phyloP scores from a whole-genome alignment of 2,329 filamentous ascomycete genomes.

The Curvularia sp. region DNA sequence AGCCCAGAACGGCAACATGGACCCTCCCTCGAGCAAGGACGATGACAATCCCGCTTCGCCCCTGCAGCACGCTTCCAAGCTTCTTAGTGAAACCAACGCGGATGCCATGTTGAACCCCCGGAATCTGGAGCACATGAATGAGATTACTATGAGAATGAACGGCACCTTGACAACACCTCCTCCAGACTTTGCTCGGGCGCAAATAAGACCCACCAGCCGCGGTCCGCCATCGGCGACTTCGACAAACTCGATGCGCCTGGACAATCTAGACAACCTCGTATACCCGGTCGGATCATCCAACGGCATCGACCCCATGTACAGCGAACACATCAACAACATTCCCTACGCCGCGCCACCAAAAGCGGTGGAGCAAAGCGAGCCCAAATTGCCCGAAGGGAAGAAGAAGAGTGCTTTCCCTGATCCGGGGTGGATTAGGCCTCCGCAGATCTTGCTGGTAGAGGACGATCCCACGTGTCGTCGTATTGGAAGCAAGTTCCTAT shows the following conservation, averaged over 20 bases:
- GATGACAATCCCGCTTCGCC: constrained; percentile 73
- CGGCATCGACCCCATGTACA: constrained; percentile 93
- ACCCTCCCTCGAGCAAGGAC: constrained; percentile 56
- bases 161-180: constrained; percentile 64
- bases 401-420: constrained; percentile 69
- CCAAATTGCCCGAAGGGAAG: constrained; percentile 59
- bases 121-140: constrained; percentile 71
- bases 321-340: constrained; percentile 93
- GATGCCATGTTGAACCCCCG: constrained; percentile 69
- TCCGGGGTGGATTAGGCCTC: constrained; percentile 71
- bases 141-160: constrained; percentile 63
- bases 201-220: constrained; percentile 55
- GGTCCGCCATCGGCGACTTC: constrained; percentile 58
- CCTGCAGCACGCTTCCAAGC: constrained; percentile 71
- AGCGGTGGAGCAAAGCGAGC: constrained; percentile 59
- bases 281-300: constrained; percentile 91
- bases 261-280: constrained; percentile 74
- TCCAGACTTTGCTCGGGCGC: constrained; percentile 60
- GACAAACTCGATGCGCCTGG: constrained; percentile 60
- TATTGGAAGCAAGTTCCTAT: constrained; percentile 71
- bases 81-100: constrained; percentile 70
- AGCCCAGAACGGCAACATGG: constrained; percentile 54
- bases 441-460: constrained; percentile 89
- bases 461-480: constrained; percentile 73
- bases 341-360: constrained; percentile 81